Conservation (phyloP, 2,329 filamentous ascomycete genomes). For the Pestalotiopsis sp. region DNA sequence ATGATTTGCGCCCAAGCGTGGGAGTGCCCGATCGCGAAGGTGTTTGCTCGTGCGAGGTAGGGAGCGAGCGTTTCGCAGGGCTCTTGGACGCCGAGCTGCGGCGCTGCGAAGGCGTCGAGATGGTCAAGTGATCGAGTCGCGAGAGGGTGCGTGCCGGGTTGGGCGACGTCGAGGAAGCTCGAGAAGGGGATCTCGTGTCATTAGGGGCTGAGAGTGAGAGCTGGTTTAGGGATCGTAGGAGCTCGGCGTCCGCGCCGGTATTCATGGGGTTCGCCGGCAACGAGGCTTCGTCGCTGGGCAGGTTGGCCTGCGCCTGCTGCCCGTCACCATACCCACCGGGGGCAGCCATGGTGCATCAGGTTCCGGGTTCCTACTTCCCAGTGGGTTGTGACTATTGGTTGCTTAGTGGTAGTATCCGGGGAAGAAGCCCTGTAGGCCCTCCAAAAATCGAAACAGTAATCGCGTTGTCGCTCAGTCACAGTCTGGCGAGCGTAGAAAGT, state of each 20-base stretch:
- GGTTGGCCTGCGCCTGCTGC: not conserved
- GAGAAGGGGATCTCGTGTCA: conserved; percentile 27
- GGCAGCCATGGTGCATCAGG: conserved; percentile 4
- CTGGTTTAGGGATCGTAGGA: conserved; percentile 30
- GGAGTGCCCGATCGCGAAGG: conserved; percentile 53
- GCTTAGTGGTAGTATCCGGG: not conserved
- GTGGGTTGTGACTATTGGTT: not conserved
- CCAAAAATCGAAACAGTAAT: not conserved
- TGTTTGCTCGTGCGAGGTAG: conserved; percentile 21
- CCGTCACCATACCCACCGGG: conserved; percentile 1
- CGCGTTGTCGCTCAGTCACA: not conserved
- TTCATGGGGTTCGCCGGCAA: conserved; percentile 15
- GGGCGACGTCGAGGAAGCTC: conserved; percentile 41
- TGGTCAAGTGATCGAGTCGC: conserved; percentile 23
- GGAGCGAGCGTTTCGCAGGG: conserved; percentile 38
- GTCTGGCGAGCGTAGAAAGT: not conserved
- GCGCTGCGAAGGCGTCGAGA: not conserved
- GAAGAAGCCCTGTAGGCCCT: not conserved
- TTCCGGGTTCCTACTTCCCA: not conserved
- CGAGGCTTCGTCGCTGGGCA: not conserved
- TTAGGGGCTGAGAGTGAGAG: conserved; percentile 40
- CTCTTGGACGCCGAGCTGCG: conserved; percentile 30
- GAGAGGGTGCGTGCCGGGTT: conserved; percentile 19
- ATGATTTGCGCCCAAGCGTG: conserved; percentile 57
- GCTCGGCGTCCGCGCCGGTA: conserved; percentile 23